Conservation (phyloP, 2,329 filamentous ascomycete genomes). For the Neobulgaria alba region DNA sequence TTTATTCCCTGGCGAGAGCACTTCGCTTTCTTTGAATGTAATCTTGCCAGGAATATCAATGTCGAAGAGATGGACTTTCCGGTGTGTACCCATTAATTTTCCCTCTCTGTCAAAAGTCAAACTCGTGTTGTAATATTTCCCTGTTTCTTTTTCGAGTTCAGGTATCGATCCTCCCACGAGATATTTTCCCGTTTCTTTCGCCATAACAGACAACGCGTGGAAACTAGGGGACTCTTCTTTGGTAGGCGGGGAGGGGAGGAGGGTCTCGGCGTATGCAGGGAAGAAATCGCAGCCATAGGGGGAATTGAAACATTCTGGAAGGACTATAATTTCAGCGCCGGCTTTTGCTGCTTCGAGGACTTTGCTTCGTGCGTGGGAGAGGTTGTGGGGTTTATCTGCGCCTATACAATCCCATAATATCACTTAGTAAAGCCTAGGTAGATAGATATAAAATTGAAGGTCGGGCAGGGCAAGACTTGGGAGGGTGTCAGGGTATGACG, state of each 20-base stretch:
- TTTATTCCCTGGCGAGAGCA: constrained; percentile 76
- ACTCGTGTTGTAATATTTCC: constrained; percentile 83
- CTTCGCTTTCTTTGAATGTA: constrained; percentile 81
- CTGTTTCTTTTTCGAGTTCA: constrained; percentile 55
- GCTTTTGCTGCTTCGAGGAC: constrained; percentile 69
- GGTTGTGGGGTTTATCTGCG: constrained; percentile 77
- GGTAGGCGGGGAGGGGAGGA: constrained; percentile 69
- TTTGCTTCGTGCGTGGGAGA: constrained; percentile 69
- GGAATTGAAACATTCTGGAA: constrained; percentile 98
- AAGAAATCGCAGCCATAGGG: constrained; percentile 92
- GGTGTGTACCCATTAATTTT: constrained; percentile 73
- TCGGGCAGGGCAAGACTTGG: too few species aligned
- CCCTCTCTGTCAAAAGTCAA: constrained; percentile 75
- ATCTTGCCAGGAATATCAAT: constrained; percentile 97
- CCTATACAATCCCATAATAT: constrained; percentile 36
- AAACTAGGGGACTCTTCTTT: constrained; percentile 68
- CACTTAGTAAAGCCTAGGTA: too few species aligned
- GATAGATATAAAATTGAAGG: too few species aligned
- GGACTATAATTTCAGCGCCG: constrained; percentile 79
- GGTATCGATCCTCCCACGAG: constrained; percentile 90
- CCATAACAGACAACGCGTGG: constrained; percentile 74
- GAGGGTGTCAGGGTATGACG: constrained; percentile 8
- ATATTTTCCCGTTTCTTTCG: constrained; percentile 69
- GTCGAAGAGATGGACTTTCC: constrained; percentile 95
- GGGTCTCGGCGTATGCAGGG: constrained; percentile 80